phyloP scores from a whole-genome alignment of 306 rosid species.

The Casuarina glauca region DNA sequence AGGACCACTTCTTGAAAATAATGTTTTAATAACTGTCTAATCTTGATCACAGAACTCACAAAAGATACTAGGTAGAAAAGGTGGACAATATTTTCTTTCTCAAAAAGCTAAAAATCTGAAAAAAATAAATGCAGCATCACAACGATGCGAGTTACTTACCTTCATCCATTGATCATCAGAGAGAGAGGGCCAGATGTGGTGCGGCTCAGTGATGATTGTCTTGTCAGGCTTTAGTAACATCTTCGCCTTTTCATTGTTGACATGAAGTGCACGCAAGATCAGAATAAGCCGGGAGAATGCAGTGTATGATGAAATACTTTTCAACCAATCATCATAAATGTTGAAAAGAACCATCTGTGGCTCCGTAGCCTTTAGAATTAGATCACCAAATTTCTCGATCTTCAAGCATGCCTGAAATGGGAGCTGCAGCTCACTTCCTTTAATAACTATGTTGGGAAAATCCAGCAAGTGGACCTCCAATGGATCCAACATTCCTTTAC shows the following conservation, averaged over 20 bases:
- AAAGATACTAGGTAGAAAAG: neutral
- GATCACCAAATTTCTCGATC: slow-evolving; percentile 97
- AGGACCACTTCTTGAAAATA: neutral
- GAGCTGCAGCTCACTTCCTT: slow-evolving; percentile 99
- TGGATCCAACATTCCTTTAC: slow-evolving; percentile 99
- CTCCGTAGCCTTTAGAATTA: slow-evolving; percentile 97
- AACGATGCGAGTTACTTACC: slow-evolving; percentile 38
- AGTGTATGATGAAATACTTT: slow-evolving; percentile 95
- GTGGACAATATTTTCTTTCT: neutral
- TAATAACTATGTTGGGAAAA: slow-evolving; percentile 94
- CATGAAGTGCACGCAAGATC: slow-evolving; percentile 95
- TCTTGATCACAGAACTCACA: neutral
- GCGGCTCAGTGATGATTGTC: slow-evolving; percentile 88
- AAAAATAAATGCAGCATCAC: neutral
- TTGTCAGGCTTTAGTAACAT: slow-evolving; percentile 98
- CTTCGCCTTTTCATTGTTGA: slow-evolving; percentile 97
- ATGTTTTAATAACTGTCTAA: neutral
- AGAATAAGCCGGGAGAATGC: slow-evolving; percentile 96
- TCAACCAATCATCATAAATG: slow-evolving; percentile 99
- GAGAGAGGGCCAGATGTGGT: slow-evolving; percentile 99
- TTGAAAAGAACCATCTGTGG: slow-evolving; percentile 99
- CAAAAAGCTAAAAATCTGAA: neutral
- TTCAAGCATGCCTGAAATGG: slow-evolving; percentile 99
- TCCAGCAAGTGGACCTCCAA: slow-evolving; percentile 94
- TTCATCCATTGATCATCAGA: slow-evolving; percentile 99